Conservation (phyloP, 2,329 filamentous ascomycete species). For the Coniochaeta prunicola region DNA sequence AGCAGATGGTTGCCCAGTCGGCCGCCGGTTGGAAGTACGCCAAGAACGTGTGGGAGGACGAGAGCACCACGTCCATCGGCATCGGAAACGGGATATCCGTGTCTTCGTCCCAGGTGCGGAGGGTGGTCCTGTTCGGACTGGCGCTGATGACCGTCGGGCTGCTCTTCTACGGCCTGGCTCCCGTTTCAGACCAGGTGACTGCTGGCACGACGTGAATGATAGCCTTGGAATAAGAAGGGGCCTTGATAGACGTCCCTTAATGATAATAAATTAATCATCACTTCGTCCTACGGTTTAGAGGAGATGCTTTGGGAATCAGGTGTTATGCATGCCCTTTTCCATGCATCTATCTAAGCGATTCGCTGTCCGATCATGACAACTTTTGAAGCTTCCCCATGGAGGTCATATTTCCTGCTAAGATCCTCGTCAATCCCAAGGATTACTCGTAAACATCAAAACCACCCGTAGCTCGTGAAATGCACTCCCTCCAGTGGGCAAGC, state of each 20-base stretch:
- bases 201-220: background rate
- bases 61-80: background rate
- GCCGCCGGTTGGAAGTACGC: constrained; percentile 9
- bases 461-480: background rate
- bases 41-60: constrained; percentile 8
- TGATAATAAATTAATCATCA: background rate
- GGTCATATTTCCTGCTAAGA: background rate
- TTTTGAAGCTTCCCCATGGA: background rate
- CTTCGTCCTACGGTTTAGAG: background rate
- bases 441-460: background rate
- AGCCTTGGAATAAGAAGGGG: background rate
- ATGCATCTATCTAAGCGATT: background rate
- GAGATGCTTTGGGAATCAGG: background rate
- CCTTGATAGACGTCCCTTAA: background rate
- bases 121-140: background rate
- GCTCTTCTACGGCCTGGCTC: background rate
- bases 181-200: background rate
- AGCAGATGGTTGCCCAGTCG: constrained; percentile 17
- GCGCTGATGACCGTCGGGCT: background rate
- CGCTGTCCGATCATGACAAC: background rate
- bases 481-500: background rate
- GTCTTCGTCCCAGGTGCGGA: background rate
- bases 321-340: background rate
- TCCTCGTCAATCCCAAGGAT: background rate
- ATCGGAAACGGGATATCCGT: background rate